phyloP scores from a whole-genome alignment of 1,284 basidiomycete species.

The Boletus smithii region DNA sequence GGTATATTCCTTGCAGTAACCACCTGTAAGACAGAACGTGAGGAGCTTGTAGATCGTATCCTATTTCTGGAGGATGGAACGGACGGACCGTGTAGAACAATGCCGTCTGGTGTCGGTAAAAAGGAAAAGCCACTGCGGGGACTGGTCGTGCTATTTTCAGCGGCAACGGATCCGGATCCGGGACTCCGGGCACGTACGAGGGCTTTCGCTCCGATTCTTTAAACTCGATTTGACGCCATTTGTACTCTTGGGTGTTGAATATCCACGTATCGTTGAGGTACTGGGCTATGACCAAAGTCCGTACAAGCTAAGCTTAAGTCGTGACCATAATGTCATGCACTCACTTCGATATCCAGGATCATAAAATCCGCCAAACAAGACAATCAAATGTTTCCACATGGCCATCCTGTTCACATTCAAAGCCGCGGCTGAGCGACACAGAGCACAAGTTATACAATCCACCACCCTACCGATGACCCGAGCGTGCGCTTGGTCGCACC shows the following conservation, averaged over 20 bases:
- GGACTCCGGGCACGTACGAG: conserved; percentile 47
- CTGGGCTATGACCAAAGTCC: conserved; percentile 48
- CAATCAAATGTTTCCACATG: conserved; percentile 84
- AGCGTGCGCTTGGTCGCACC: conserved; percentile 74
- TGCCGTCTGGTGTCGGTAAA: conserved; percentile 75
- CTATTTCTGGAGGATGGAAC: background rate
- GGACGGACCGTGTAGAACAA: conserved; percentile 71
- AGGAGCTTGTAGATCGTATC: background rate
- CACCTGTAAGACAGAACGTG: conserved; percentile 46
- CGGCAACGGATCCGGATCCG: no score
- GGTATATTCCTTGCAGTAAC: conserved; percentile 89
- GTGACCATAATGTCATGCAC: conserved; percentile 11
- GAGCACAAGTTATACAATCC: background rate
- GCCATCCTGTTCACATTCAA: conserved; percentile 63
- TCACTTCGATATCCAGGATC: conserved; percentile 76
- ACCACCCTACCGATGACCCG: conserved; percentile 66
- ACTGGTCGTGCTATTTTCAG: conserved; percentile 37
- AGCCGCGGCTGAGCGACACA: background rate
- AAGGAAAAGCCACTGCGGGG: conserved; percentile 88
- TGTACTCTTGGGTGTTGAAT: conserved; percentile 86
- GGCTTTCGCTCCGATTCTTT: conserved; percentile 67
- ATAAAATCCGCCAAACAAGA: conserved; percentile 87
- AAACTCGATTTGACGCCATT: conserved; percentile 81
- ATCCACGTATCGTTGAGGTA: conserved; percentile 89
- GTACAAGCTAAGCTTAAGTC: background rate